Evolutionary conservation across 768 basidiomycete genomes (phyloP), one percentile per base, ranked within the genome.

Genomic region (Naganishia randhawae): DNA sequence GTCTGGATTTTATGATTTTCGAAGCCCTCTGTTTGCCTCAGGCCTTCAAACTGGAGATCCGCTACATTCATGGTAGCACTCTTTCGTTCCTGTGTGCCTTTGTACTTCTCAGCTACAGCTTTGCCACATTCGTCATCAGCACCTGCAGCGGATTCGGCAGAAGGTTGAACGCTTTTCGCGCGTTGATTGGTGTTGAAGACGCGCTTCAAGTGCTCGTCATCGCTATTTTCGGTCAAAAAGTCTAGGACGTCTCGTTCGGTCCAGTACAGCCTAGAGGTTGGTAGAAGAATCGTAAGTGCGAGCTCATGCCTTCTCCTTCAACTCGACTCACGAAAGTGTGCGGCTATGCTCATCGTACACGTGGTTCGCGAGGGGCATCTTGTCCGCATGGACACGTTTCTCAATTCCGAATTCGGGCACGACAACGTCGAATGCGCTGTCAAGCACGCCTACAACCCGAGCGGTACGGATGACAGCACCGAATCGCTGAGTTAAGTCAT

Each of bases 321-420:
- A 50, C 17, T 35, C 14, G 17, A 73, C 75, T 72, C 55, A 75
- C 75, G 77, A 77, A 19, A 99, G 85, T 25, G 89, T 88, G 80
- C 96, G 89, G 2, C 85, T 85, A 81, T 95, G 94, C 80, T 97
- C 95, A 75, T 98, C 94, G 77, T 92, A 92, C 62, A 97, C 92
- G 76, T 92, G 89, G 74, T 95, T 97, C 89, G 96, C 92, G 68
- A 96, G 91, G 29, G 96, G 95, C 91, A 99, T 96, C 81, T 98
- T 93, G 77, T 98, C 96, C 48, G 94, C 91, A 75, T 98, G 96
- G 2, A 98, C 94, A 41, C 96, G 86, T 83, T 99, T 99, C 83
- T 99, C 96, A 73, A 99, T 97, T 35, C 95, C 92, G 77, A 98
- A 98, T 79, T 98, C 96, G 48, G 92, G 90, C 14, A 98, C 87